Evolutionary conservation across 2,329 filamentous ascomycete species (phyloP).

Genomic region (Fusarium decemcellulare): DNA sequence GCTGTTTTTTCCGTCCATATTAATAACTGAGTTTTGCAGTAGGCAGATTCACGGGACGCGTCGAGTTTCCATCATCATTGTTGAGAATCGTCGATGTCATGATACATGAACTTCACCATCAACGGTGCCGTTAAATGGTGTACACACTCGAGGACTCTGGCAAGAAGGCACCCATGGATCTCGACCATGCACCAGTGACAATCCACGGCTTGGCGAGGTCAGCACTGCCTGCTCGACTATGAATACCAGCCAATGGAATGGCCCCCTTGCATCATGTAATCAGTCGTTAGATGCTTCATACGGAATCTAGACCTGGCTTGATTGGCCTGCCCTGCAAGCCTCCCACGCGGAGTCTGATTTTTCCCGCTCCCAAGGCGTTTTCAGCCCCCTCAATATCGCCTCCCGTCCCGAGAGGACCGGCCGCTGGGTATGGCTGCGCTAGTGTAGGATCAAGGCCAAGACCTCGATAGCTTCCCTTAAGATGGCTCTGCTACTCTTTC

Average conservation of each 20-base stretch:
- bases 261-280: constrained; percentile 7
- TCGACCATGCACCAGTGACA: constrained; percentile 7
- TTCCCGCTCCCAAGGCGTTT: not conserved
- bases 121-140: not conserved
- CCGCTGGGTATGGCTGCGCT: not conserved
- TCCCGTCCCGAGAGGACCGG: not conserved
- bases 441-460: constrained; percentile 11
- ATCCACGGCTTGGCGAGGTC: not conserved
- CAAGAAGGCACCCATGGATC: not conserved
- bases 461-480: constrained; percentile 17
- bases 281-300: constrained; percentile 13
- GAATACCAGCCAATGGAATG: constrained; percentile 33
- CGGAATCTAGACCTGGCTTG: constrained; percentile 4
- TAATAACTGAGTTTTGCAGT: not conserved
- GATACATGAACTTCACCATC: not conserved
- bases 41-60: not conserved
- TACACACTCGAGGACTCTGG: no score
- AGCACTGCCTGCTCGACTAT: constrained; percentile 26
- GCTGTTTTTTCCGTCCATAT: no score
- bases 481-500: constrained; percentile 5
- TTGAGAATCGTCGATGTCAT: not conserved
- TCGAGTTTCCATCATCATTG: not conserved
- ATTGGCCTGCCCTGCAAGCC: constrained; percentile 13
- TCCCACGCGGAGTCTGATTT: not conserved
- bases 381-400: not conserved